A percentile compares a stretch with the other conserved stretches of the same genome.
Conservation (phyloP, 1,139 yeast genomes). For the Scheffersomyces illinoinensis region DNA sequence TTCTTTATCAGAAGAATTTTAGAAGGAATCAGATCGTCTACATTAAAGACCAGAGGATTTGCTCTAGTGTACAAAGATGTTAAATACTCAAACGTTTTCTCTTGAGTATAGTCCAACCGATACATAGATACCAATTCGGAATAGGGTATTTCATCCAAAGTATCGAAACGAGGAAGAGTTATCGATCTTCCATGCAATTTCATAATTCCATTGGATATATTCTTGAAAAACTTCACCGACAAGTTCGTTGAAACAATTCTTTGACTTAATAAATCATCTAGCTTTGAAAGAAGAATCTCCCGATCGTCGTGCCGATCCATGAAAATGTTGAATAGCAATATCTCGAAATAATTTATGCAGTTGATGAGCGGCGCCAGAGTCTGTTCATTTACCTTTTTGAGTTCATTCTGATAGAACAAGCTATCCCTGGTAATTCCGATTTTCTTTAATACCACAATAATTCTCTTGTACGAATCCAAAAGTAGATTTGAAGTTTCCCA, state of each 20-base stretch:
- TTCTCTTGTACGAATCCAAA: conserved; percentile 30
- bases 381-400: conserved; percentile 33
- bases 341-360: conserved; percentile 22
- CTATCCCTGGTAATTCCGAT: conserved; percentile 59
- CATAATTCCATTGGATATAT: not conserved
- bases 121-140: not conserved
- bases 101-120: not conserved
- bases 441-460: conserved; percentile 38
- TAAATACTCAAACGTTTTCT: not conserved
- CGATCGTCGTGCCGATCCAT: conserved; percentile 3
- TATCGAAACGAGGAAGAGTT: not conserved
- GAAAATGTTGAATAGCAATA: conserved; percentile 15
- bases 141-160: not conserved
- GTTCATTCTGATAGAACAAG: conserved; percentile 50
- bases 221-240: not conserved
- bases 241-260: not conserved
- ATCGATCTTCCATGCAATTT: not conserved
- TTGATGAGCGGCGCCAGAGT: conserved; percentile 29
- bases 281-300: not conserved
- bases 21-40: not conserved
- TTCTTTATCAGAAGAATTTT: not conserved
- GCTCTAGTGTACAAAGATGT: not conserved
- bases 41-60: not conserved
- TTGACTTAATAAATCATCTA: not conserved
- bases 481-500: conserved; percentile 38